phyloP scores from a whole-genome alignment of 2,329 filamentous ascomycete genomes.

The Aspergillus versicolor region DNA sequence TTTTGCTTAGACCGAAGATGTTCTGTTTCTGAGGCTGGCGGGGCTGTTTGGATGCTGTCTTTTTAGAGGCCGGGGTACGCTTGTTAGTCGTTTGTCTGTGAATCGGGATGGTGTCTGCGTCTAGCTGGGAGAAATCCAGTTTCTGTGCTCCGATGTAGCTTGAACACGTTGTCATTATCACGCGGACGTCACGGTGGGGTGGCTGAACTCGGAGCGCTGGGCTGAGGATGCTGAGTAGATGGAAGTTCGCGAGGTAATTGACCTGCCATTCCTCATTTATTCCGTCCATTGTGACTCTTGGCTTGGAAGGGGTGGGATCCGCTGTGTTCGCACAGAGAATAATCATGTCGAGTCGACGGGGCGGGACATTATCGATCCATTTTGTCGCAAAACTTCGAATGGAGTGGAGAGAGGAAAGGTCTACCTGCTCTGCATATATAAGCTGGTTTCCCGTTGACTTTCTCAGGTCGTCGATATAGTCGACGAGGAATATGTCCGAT shows the following conservation, averaged over 20 bases:
- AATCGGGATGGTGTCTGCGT: not conserved
- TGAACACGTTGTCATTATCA: constrained; percentile 83
- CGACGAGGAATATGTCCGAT: constrained; percentile 82
- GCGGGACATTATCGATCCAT: constrained; percentile 95
- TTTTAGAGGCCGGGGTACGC: constrained; percentile 2
- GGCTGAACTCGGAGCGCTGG: constrained; percentile 89
- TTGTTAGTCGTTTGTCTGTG: not conserved
- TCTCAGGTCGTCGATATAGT: constrained; percentile 88
- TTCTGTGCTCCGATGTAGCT: constrained; percentile 75
- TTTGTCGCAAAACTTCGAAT: constrained; percentile 91
- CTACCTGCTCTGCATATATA: constrained; percentile 93
- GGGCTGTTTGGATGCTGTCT: constrained; percentile 19
- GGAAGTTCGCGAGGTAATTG: constrained; percentile 95
- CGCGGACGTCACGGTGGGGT: constrained; percentile 85
- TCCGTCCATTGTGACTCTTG: constrained; percentile 69
- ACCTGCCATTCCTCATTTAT: constrained; percentile 90
- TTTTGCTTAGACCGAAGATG: constrained; percentile 63
- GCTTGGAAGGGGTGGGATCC: constrained; percentile 53
- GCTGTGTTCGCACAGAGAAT: constrained; percentile 81
- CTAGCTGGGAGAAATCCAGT: constrained; percentile 49
- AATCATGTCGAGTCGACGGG: constrained; percentile 84
- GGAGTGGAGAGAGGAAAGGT: constrained; percentile 83
- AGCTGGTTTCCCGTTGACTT: constrained; percentile 74
- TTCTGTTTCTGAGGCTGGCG: constrained; percentile 25
- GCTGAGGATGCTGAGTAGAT: constrained; percentile 85